These are phyloP conservation scores for Citrullus amarus DNA, from an alignment of 306 rosid genomes.

Conservation along the genomic window DNA sequence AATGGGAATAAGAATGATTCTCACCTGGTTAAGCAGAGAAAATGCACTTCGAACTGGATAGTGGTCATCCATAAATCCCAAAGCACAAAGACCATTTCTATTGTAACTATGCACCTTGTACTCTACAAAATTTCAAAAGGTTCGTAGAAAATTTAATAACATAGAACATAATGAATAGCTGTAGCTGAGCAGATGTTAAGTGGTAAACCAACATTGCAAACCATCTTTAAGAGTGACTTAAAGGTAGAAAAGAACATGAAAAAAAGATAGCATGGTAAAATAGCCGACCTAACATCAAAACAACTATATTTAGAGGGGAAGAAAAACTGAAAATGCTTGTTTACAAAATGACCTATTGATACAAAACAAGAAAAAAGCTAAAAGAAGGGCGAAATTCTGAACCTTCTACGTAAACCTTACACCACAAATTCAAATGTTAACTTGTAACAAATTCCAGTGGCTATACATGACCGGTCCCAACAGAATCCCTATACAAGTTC, in stretches of 20 bases:
- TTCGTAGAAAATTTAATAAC: background rate
- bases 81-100: slow-evolving; percentile 85
- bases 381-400: background rate
- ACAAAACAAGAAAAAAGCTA: background rate
- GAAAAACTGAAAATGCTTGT: background rate
- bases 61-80: slow-evolving; percentile 98
- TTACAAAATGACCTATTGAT: background rate
- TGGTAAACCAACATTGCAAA: background rate
- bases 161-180: background rate
- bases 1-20: background rate
- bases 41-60: slow-evolving; percentile 91
- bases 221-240: background rate
- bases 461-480: no score
- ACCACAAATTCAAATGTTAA: background rate
- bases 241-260: background rate
- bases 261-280: background rate
- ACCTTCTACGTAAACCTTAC: background rate
- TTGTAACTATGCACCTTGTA: slow-evolving; percentile 87
- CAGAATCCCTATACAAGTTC: background rate
- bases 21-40: slow-evolving; percentile 84
- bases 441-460: background rate
- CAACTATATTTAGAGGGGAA: background rate
- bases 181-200: background rate
- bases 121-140: slow-evolving; percentile 23
- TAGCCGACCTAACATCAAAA: background rate